These are phyloP conservation scores for Cephaloascus fragrans DNA, from an alignment of 805 yeast species.

Conservation along the genomic window DNA sequence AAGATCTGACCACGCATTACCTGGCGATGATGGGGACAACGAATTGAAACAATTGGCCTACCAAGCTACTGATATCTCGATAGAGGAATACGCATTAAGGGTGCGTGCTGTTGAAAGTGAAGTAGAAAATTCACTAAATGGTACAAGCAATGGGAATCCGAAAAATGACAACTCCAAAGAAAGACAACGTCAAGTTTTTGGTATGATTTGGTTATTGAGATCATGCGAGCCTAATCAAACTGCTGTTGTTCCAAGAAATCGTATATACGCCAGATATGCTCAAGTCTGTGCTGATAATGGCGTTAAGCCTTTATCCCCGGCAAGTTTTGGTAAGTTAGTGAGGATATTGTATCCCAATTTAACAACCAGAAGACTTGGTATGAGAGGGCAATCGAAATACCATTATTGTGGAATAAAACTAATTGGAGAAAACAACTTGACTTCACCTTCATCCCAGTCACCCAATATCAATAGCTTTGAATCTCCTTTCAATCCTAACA, in stretches of 20 bases:
- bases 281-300: conserved; percentile 25
- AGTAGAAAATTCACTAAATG: conserved; percentile 15
- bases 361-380: conserved; percentile 71
- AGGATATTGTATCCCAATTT: conserved; percentile 54
- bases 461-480: neutral
- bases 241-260: conserved; percentile 31
- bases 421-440: conserved; percentile 1
- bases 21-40: conserved; percentile 24
- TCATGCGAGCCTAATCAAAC: conserved; percentile 44
- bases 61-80: conserved; percentile 20
- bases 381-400: conserved; percentile 74
- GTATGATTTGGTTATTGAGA: conserved; percentile 70
- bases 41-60: conserved; percentile 26
- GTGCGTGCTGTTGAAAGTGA: conserved; percentile 32
- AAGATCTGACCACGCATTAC: conserved; percentile 18
- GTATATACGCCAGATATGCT: conserved; percentile 31
- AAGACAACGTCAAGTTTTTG: conserved; percentile 67
- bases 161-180: conserved; percentile 23
- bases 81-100: conserved; percentile 31
- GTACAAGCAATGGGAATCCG: neutral
- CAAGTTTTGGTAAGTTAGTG: conserved; percentile 70
- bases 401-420: conserved; percentile 72
- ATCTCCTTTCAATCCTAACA: conserved; percentile 1
- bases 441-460: neutral
- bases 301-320: conserved; percentile 60